Conservation (phyloP, 1,284 basidiomycete species). For the Pulchroboletus neoregius region DNA sequence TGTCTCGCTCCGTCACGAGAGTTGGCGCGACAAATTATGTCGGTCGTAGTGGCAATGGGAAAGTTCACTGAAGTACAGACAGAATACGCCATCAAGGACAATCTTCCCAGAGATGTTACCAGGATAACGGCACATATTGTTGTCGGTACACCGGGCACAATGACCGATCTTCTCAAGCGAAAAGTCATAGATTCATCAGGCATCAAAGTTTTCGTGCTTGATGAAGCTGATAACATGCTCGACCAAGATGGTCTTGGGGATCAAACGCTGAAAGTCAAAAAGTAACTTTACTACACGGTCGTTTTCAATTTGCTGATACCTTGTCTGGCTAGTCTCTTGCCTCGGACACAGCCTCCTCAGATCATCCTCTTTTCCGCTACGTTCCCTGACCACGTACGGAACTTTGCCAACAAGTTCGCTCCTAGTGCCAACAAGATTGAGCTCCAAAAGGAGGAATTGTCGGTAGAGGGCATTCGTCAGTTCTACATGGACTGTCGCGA, state of each 20-base stretch:
- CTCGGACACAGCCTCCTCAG: slow-evolving; percentile 58
- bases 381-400: slow-evolving; percentile 90
- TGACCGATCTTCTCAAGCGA: slow-evolving; percentile 78
- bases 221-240: slow-evolving; percentile 99
- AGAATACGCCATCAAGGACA: slow-evolving; percentile 92
- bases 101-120: slow-evolving; percentile 62
- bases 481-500: slow-evolving; percentile 95
- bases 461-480: slow-evolving; percentile 93
- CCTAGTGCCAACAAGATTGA: slow-evolving; percentile 96
- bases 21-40: slow-evolving; percentile 96
- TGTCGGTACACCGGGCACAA: slow-evolving; percentile 95
- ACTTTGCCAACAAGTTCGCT: slow-evolving; percentile 89
- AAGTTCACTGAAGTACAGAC: slow-evolving; percentile 92
- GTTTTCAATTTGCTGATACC: slow-evolving; percentile 8
- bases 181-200: slow-evolving; percentile 74
- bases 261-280: slow-evolving; percentile 93
- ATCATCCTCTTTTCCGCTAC: slow-evolving; percentile 98
- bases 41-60: slow-evolving; percentile 91
- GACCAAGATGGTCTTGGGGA: slow-evolving; percentile 96
- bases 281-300: slow-evolving; percentile 38
- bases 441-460: slow-evolving; percentile 91
- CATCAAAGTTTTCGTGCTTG: slow-evolving; percentile 93
- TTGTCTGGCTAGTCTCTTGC: slow-evolving; percentile 53
- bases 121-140: slow-evolving; percentile 87
- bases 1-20: slow-evolving; percentile 95